These are phyloP conservation scores for Candida caryicola DNA, from an alignment of 805 yeast genomes.

Conservation along the genomic window DNA sequence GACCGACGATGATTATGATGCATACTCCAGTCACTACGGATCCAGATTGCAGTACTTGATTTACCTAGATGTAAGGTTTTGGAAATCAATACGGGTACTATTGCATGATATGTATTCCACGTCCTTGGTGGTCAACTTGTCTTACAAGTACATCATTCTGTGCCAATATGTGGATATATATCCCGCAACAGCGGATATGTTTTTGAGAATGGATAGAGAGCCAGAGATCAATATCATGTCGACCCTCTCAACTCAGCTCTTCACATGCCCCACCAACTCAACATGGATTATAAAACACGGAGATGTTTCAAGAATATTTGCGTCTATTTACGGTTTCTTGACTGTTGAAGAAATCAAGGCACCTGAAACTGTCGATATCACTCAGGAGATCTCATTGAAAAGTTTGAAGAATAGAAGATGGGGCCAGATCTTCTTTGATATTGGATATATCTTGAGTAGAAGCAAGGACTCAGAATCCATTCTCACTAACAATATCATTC, in stretches of 20 bases:
- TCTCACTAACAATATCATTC: conserved; percentile 44
- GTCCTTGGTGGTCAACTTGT: conserved; percentile 58
- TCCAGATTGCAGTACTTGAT: conserved; percentile 59
- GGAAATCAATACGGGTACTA: conserved; percentile 57
- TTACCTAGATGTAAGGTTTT: conserved; percentile 67
- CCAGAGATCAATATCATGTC: conserved; percentile 78
- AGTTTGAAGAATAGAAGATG: conserved; percentile 67
- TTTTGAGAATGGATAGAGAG: conserved; percentile 74
- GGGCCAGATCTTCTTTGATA: conserved; percentile 76
- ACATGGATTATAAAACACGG: conserved; percentile 60
- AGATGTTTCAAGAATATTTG: conserved; percentile 58
- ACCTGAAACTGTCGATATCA: conserved; percentile 39
- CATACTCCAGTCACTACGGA: conserved; percentile 34
- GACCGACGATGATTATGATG: conserved; percentile 23
- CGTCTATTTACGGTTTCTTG: conserved; percentile 60
- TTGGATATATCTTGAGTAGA: conserved; percentile 73
- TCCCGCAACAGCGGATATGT: conserved; percentile 69
- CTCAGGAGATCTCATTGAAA: conserved; percentile 37
- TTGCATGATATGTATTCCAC: conserved; percentile 66
- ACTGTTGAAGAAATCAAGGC: conserved; percentile 50
- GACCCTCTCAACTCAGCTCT: conserved; percentile 76
- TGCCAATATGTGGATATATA: conserved; percentile 82
- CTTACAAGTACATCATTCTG: conserved; percentile 58
- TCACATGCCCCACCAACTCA: conserved; percentile 85
- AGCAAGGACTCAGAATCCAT: conserved; percentile 54